Conservation (phyloP, 352 stramenopile species). For the Pythium angustatum region DNA sequence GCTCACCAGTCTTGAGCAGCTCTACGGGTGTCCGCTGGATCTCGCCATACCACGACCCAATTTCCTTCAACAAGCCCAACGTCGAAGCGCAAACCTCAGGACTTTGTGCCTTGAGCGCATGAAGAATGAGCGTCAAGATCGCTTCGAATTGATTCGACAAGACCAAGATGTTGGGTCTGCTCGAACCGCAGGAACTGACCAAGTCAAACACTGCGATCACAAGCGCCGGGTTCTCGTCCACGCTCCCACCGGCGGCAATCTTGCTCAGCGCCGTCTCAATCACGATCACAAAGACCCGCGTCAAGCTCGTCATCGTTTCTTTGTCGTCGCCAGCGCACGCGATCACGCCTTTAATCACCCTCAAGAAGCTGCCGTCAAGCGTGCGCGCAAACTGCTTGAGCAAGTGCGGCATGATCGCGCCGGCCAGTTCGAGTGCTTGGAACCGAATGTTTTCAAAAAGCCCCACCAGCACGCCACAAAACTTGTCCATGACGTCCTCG, state of each 20-base stretch:
- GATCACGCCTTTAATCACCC: slow-evolving; percentile 74
- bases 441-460: slow-evolving; percentile 65
- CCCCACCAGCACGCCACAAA: slow-evolving; percentile 55
- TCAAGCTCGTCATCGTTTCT: slow-evolving; percentile 55
- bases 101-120: slow-evolving; percentile 65
- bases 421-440: slow-evolving; percentile 61
- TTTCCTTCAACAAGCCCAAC: slow-evolving; percentile 61
- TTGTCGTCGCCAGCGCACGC: slow-evolving; percentile 61
- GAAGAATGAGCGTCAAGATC: slow-evolving; percentile 56
- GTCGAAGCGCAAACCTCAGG: slow-evolving; percentile 59
- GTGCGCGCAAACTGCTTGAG: slow-evolving; percentile 65
- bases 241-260: slow-evolving; percentile 44
- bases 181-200: slow-evolving; percentile 51
- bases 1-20: slow-evolving; percentile 47
- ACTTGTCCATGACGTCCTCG: slow-evolving; percentile 59
- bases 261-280: slow-evolving; percentile 55
- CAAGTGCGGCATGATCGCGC: slow-evolving; percentile 59
- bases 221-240: slow-evolving; percentile 57
- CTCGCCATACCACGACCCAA: slow-evolving; percentile 72
- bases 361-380: slow-evolving; percentile 59
- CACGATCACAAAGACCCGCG: slow-evolving; percentile 65
- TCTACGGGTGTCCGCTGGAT: slow-evolving; percentile 59
- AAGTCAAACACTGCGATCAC: slow-evolving; percentile 61
- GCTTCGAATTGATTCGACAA: slow-evolving; percentile 67
- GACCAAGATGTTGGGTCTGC: slow-evolving; percentile 63